A percentile compares a stretch with the other conserved stretches of the same genome.
phyloP scores from a whole-genome alignment of 352 stramenopile species.

The Paralagenidium karlingii region DNA sequence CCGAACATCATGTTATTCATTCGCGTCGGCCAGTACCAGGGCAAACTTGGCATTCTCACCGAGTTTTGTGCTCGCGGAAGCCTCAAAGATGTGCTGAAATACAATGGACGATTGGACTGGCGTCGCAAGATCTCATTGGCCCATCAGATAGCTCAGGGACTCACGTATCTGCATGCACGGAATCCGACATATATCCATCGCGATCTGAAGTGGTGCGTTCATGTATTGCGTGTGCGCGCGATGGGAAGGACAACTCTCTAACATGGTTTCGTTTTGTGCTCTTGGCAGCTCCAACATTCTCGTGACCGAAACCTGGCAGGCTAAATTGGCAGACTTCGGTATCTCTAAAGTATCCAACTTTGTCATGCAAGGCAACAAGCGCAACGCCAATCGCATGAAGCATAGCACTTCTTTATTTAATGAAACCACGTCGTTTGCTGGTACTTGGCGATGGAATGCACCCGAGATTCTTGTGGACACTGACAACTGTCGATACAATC shows the following conservation, averaged over 20 bases:
- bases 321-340: constrained; percentile 34
- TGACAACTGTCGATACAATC: constrained; percentile 51
- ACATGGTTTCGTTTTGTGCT: too few species aligned
- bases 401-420: constrained; percentile 28
- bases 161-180: constrained; percentile 55
- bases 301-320: constrained; percentile 57
- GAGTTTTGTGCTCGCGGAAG: constrained; percentile 54
- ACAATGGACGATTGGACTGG: constrained; percentile 38
- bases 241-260: too few species aligned
- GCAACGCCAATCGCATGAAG: constrained; percentile 1
- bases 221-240: too few species aligned
- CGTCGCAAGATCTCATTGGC: constrained; percentile 42
- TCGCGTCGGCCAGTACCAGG: constrained; percentile 49
- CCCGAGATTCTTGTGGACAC: constrained; percentile 61
- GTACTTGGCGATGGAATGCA: constrained; percentile 65
- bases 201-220: constrained; percentile 54
- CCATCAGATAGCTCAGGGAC: constrained; percentile 40
- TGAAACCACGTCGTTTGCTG: constrained; percentile 49
- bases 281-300: constrained; percentile 72
- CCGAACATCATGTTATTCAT: constrained; percentile 73
- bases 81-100: constrained; percentile 59
- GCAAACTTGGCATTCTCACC: constrained; percentile 53
- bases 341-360: constrained; percentile 17
- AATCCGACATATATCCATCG: constrained; percentile 68
- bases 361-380: constrained; percentile 11